These are phyloP conservation scores for Carex kokanica DNA, from an alignment of 176 grass and related monocot species.

Conservation along the genomic window DNA sequence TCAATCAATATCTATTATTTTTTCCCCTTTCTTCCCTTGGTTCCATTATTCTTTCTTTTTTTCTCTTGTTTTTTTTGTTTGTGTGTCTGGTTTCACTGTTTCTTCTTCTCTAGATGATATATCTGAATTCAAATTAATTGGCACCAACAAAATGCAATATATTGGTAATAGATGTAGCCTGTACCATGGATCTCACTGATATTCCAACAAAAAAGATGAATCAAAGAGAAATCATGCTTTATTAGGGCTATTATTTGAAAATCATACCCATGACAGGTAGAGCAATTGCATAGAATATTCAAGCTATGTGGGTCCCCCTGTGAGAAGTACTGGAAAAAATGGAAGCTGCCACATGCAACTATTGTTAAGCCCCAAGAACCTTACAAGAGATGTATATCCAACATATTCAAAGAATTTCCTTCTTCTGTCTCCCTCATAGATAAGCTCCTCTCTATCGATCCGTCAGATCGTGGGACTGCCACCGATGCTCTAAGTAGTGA, in stretches of 20 bases:
- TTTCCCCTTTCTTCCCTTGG: background rate
- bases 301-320: slow-evolving; percentile 55
- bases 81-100: background rate
- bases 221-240: background rate
- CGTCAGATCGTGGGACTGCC: slow-evolving; percentile 35
- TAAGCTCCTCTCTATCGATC: slow-evolving; percentile 43
- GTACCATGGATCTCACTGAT: background rate
- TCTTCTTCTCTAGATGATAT: background rate
- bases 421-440: slow-evolving; percentile 37
- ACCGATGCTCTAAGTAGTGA: slow-evolving; percentile 38
- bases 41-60: background rate
- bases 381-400: slow-evolving; percentile 42
- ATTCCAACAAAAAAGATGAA: background rate
- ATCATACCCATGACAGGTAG: slow-evolving; percentile 26
- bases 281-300: slow-evolving; percentile 56
- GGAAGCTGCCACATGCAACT: slow-evolving; percentile 39
- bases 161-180: background rate
- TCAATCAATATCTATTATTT: background rate
- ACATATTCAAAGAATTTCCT: slow-evolving; percentile 44
- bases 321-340: slow-evolving; percentile 54
- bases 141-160: background rate
- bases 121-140: slow-evolving; percentile 7
- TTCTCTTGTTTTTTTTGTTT: background rate
- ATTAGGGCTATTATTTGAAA: background rate
- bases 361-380: slow-evolving; percentile 38